These are phyloP conservation scores for Paecilomyces fulvus DNA, from an alignment of 2,329 filamentous ascomycete genomes.

Conservation along the genomic window DNA sequence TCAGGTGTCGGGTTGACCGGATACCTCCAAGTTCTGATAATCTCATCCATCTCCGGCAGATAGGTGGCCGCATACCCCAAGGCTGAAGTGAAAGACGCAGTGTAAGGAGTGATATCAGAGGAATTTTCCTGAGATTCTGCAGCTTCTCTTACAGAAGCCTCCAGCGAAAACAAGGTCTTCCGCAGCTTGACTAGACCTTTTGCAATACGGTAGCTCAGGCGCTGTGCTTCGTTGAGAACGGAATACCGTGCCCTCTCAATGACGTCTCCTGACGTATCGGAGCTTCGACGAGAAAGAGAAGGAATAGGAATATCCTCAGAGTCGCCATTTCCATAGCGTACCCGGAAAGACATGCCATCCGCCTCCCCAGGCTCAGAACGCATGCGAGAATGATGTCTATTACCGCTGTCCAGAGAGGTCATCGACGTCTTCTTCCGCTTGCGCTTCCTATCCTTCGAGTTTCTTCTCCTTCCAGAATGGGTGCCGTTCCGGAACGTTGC, in stretches of 20 bases:
- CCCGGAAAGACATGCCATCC: slow-evolving; percentile 44
- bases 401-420: slow-evolving; percentile 35
- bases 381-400: slow-evolving; percentile 40
- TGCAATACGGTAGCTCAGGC: slow-evolving; percentile 47
- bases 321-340: slow-evolving; percentile 53
- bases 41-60: slow-evolving; percentile 49
- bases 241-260: slow-evolving; percentile 35
- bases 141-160: slow-evolving; percentile 23
- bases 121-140: slow-evolving; percentile 15
- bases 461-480: slow-evolving; percentile 22
- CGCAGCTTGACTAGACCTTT: slow-evolving; percentile 47
- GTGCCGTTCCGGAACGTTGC: slow-evolving; percentile 17
- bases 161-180: slow-evolving; percentile 48
- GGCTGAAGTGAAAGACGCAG: slow-evolving; percentile 31
- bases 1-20: slow-evolving; percentile 48
- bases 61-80: slow-evolving; percentile 39
- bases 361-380: slow-evolving; percentile 34
- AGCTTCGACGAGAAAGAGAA: slow-evolving; percentile 13
- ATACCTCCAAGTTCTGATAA: slow-evolving; percentile 50
- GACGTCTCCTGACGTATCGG: slow-evolving; percentile 23
- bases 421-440: slow-evolving; percentile 46
- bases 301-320: slow-evolving; percentile 49
- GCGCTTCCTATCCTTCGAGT: slow-evolving; percentile 43
- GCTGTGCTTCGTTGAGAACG: slow-evolving; percentile 45
- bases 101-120: slow-evolving; percentile 23